Conservation (phyloP, 1,284 basidiomycete genomes). For the Malassezia japonica region DNA sequence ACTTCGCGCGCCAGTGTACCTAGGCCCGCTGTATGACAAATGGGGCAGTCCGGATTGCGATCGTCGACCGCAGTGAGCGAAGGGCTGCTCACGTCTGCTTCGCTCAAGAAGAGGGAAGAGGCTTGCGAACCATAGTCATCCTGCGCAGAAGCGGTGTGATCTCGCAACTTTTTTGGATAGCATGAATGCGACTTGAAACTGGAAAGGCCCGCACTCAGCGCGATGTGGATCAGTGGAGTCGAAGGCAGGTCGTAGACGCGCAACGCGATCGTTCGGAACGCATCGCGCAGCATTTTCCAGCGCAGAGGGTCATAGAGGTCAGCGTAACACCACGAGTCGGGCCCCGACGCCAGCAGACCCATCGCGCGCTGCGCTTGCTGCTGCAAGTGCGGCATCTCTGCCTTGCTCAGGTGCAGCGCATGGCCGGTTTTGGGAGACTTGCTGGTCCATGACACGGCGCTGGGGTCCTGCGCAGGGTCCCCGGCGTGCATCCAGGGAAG, state of each 20-base stretch:
- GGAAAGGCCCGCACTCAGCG: conserved; percentile 35
- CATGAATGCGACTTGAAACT: conserved; percentile 36
- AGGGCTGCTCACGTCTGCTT: background rate
- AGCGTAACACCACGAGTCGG: background rate
- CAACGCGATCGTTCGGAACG: conserved; percentile 27
- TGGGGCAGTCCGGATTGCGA: conserved; percentile 63
- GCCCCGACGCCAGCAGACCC: conserved; percentile 33
- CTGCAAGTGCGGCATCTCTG: too few species aligned
- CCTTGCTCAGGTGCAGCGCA: too few species aligned
- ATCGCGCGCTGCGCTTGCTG: conserved; percentile 20
- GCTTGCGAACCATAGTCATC: background rate
- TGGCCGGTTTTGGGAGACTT: too few species aligned
- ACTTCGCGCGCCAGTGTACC: conserved; percentile 69
- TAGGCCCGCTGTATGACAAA: conserved; percentile 64
- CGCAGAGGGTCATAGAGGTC: conserved; percentile 30
- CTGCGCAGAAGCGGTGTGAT: background rate
- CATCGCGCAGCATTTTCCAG: conserved; percentile 22
- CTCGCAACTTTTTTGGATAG: conserved; percentile 8
- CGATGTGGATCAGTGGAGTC: conserved; percentile 36
- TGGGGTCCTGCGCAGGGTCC: background rate
- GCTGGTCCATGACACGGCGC: background rate
- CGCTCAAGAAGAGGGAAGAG: background rate
- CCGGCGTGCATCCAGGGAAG: conserved; percentile 37
- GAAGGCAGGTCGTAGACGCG: conserved; percentile 31
- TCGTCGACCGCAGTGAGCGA: background rate